Evolutionary conservation across 805 yeast genomes (phyloP), one percentile per base, ranked within the genome.

Genomic region (Candida tallmaniae): DNA sequence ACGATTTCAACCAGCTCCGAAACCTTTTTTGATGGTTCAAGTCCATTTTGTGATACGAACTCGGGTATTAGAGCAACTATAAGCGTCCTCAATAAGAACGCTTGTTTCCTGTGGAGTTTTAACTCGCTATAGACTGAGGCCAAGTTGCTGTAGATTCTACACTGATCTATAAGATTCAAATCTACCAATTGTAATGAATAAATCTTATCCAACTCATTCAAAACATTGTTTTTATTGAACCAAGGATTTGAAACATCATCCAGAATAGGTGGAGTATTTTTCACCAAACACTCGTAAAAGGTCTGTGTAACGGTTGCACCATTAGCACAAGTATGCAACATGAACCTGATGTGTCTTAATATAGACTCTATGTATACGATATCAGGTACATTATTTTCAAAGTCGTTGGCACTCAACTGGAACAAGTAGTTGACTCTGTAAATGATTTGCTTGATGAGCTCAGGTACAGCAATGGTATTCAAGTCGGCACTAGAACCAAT

Each of bases 331-430:
- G 78, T 54, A 7, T 65, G 53, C 2, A 80, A 68, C 70, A 83
- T 71, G 34, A 84, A 70, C 36, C 77, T 76, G 15, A 80, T 60
- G 33, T 70, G 73, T 39, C 96, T 68, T 21, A 88, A 45, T 2
- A 83, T 63, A 2, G 81, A 68, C 44, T 87, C 96, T 27, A 83
- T 76, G 43, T 78, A 83, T 0, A 88, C 88, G 1, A 82, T 57
- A 39, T 80, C 90, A 0, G 97, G 97, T 0, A 82, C 89, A 44
- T 74, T 75, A 44, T 90, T 95, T 36, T 79, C 86, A 6, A 71
- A 67, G 36, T 73, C 78, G 25, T 64, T 53, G 4, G 75, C 63
- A 24, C 90, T 78, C 25, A 50, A 29, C 23, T 61, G 60, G 40
- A 62, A 65, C 36, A 36, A 58, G 21, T 45, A 48, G 12, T 58